Evolutionary conservation across 2,329 filamentous ascomycete species (phyloP), one percentile per base, ranked within the genome.

Genomic region (Paecilomyces sp.): DNA sequence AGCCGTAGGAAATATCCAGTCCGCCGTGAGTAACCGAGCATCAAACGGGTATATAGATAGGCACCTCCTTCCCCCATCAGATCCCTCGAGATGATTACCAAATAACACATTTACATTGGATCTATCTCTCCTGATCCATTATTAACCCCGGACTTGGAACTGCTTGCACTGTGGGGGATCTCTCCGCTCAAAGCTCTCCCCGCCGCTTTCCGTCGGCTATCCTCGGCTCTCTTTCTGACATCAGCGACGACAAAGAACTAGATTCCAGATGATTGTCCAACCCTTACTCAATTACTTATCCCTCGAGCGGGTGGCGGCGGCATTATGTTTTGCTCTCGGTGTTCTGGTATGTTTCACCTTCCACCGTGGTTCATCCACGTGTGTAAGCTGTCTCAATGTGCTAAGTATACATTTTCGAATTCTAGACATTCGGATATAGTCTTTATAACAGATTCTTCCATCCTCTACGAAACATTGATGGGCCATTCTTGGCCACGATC

Each of bases 391-490:
- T 15, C 6, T 41, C 15, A n/a, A 47, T n/a, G 5, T 47, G 6
- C 41, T 47, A 47, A 47, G 13, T 47, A 54, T 28, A 54, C 24
- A 15, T 33, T 54, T 54, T 57, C 9, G 15, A 7, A 58, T 55
- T 54, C 12, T 15, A 72, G 70, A 65, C 64, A n/a, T 8, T 70
- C 56, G 65, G 65, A 24, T 74, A 72, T 53, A 56, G 63, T n/a
- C 36, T 67, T 31, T 74, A 75, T 60, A 73, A 74, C 58, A 68
- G 70, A n/a, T 64, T 74, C 57, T 60, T 76, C 25, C 73, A 75
- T 57, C 72, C 72, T 0, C 65, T 76, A 3, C 68, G 66, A 8
- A 65, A 59, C 24, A 70, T 75, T 15, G 64, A 66, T 2, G 74
- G 74, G 0, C 71, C 71, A 3, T 60, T 70, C 57, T 67, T 72